Conservation (phyloP, 495 filamentous ascomycete genomes). For the Tuber magnatum region DNA sequence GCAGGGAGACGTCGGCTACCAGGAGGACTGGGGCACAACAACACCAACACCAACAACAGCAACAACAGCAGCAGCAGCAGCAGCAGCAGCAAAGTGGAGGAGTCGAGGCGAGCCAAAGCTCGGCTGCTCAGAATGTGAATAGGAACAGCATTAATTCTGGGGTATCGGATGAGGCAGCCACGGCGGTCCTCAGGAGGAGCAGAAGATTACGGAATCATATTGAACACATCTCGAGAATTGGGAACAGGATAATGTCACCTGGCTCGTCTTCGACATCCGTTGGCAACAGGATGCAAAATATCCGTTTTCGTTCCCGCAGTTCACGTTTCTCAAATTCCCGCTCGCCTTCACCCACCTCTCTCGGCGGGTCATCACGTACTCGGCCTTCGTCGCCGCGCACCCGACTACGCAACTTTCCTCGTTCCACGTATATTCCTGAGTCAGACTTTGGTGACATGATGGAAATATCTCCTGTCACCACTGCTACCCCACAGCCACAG, state of each 20-base stretch:
- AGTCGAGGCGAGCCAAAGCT: conserved; percentile 12
- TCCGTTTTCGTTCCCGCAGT: conserved; percentile 45
- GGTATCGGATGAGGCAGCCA: conserved; percentile 28
- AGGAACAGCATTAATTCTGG: conserved; percentile 18
- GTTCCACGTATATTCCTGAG: conserved; percentile 30
- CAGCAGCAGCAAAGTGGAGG: conserved; percentile 12
- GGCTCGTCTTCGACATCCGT: conserved; percentile 22
- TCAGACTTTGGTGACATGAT: conserved; percentile 33
- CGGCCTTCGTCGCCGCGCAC: conserved; percentile 31
- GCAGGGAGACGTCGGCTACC: conserved; percentile 33
- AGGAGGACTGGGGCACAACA: conserved; percentile 21
- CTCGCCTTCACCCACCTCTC: conserved; percentile 36
- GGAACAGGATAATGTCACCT: conserved; percentile 31
- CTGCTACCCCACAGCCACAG: conserved; percentile 25
- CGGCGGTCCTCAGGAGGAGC: conserved; percentile 33
- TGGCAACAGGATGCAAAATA: conserved; percentile 49
- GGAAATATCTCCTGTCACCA: conserved; percentile 40
- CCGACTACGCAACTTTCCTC: conserved; percentile 35
- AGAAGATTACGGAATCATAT: conserved; percentile 37
- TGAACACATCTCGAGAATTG: conserved; percentile 35
- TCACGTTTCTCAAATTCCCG: conserved; percentile 32
- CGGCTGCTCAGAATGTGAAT: conserved; percentile 20
- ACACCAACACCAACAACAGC: background rate
- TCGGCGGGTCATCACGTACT: conserved; percentile 29
- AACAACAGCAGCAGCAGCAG: conserved; percentile 12